Evolutionary conservation across 805 yeast genomes (phyloP).

Genomic region (Komagataella kurtzmanii): DNA sequence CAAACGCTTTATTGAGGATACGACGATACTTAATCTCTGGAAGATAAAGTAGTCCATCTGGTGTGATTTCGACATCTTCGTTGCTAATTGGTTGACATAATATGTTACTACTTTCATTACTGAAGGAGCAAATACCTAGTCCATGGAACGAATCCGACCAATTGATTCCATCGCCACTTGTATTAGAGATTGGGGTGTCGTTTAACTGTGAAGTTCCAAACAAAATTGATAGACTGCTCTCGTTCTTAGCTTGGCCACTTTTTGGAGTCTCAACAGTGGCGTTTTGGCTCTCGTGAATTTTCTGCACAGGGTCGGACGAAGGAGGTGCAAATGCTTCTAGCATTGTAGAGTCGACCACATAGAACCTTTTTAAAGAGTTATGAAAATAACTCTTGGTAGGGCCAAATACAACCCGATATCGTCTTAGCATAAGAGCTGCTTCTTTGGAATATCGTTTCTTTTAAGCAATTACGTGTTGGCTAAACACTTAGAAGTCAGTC

Average conservation of each 20-base stretch:
- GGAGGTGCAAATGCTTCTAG: not conserved
- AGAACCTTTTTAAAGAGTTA: not conserved
- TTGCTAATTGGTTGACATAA: conserved; percentile 49
- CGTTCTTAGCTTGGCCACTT: not conserved
- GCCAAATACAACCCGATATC: not conserved
- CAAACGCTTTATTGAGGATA: conserved; percentile 79
- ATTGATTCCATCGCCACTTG: conserved; percentile 23
- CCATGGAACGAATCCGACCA: conserved; percentile 90
- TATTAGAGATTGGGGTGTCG: not conserved
- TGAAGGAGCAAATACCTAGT: conserved; percentile 67
- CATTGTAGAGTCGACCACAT: not conserved
- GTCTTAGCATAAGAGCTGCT: not conserved
- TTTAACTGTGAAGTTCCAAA: not conserved
- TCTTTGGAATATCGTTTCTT: not conserved
- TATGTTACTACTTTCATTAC: conserved; percentile 41
- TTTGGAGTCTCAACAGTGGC: not conserved
- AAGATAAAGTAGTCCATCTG: conserved; percentile 82
- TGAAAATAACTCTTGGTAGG: not conserved
- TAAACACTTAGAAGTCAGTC: not conserved
- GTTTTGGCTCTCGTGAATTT: not conserved
- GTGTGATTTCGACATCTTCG: conserved; percentile 83
- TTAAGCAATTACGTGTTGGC: not conserved
- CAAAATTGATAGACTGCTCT: not conserved
- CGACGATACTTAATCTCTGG: conserved; percentile 96
- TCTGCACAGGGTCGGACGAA: too few species aligned